Evolutionary conservation across 1,139 yeast genomes (phyloP).

Genomic region (Diutina siamensis): DNA sequence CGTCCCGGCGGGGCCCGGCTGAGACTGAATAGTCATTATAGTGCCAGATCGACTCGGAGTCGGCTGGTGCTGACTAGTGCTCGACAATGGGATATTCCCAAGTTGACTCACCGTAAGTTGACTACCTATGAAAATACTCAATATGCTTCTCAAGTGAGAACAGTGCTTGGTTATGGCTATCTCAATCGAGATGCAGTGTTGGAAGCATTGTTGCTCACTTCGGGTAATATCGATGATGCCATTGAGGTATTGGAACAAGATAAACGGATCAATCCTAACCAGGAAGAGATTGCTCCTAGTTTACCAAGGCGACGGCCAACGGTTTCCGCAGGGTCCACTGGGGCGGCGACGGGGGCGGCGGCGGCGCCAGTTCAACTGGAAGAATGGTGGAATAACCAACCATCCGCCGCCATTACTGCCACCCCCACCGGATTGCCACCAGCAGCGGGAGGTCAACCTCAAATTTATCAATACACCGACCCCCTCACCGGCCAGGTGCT

Average conservation of each 20-base stretch:
- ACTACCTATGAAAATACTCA: constrained; percentile 32
- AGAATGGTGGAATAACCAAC: neutral
- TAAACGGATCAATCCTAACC: constrained; percentile 22
- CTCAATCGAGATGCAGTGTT: constrained; percentile 33
- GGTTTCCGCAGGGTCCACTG: constrained; percentile 10
- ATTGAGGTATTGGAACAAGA: constrained; percentile 35
- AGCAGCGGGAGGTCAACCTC: constrained; percentile 17
- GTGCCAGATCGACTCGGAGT: constrained; percentile 12
- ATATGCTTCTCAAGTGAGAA: constrained; percentile 26
- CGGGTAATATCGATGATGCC: constrained; percentile 40
- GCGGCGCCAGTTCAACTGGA: neutral
- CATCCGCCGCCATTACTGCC: neutral
- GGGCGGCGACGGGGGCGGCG: neutral
- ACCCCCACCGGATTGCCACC: constrained; percentile 7
- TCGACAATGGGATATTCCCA: constrained; percentile 15
- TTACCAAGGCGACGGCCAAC: constrained; percentile 34
- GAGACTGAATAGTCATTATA: constrained; percentile 9
- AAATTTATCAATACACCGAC: constrained; percentile 50
- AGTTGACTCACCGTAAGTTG: constrained; percentile 30
- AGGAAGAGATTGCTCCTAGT: constrained; percentile 21
- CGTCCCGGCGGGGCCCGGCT: neutral
- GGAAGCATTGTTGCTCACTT: constrained; percentile 37
- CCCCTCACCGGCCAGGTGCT: constrained; percentile 51
- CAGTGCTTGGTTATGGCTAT: constrained; percentile 34
- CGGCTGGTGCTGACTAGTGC: constrained; percentile 9